These are phyloP conservation scores for Paramyrothecium sp. DNA, from an alignment of 2,329 filamentous ascomycete species.

Conservation along the genomic window DNA sequence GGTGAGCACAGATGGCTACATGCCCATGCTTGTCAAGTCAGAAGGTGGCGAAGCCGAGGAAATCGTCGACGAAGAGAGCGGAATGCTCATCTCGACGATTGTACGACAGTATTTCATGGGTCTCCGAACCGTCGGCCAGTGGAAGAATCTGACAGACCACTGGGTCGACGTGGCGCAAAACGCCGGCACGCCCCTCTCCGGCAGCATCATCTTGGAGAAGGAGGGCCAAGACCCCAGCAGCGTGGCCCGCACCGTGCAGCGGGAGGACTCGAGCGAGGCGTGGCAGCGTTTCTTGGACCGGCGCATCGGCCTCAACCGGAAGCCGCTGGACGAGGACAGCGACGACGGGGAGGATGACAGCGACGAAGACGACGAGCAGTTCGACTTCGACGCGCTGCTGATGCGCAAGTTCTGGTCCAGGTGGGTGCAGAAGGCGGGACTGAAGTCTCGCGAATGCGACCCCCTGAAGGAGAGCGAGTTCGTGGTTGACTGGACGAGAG, in stretches of 20 bases:
- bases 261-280: constrained; percentile 19
- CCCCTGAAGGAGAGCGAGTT: constrained; percentile 58
- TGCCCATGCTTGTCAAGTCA: constrained; percentile 69
- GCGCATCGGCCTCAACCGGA: constrained; percentile 29
- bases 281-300: constrained; percentile 36
- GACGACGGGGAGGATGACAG: constrained; percentile 43
- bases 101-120: constrained; percentile 90
- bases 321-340: constrained; percentile 30
- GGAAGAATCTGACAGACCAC: constrained; percentile 70
- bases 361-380: constrained; percentile 37
- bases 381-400: constrained; percentile 59
- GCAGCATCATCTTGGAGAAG: constrained; percentile 9
- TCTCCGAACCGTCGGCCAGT: constrained; percentile 75
- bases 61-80: constrained; percentile 81
- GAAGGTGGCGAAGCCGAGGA: constrained; percentile 77
- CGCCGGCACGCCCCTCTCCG: constrained; percentile 50
- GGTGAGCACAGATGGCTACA: constrained; percentile 64
- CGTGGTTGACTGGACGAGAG: constrained; percentile 74
- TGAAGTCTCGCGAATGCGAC: constrained; percentile 53
- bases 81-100: constrained; percentile 81
- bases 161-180: constrained; percentile 66
- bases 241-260: constrained; percentile 14
- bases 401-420: constrained; percentile 68
- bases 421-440: constrained; percentile 69
- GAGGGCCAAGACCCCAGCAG: constrained; percentile 13